These are phyloP conservation scores for Russula foetens DNA, from an alignment of 768 basidiomycete species.

Conservation along the genomic window DNA sequence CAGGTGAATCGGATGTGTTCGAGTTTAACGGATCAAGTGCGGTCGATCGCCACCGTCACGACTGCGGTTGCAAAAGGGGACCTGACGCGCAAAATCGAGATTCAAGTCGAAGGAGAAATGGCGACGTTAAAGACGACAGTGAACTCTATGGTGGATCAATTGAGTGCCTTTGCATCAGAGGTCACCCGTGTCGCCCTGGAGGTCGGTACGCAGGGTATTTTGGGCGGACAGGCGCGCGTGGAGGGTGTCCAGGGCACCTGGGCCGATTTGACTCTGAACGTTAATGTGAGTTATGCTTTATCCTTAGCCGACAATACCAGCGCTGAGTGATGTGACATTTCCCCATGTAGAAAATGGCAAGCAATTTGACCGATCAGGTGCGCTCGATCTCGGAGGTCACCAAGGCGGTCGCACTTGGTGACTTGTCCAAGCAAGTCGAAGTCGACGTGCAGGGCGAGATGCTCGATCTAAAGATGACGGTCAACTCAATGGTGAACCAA, in stretches of 20 bases:
- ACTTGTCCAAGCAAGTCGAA: slow-evolving; percentile 75
- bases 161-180: slow-evolving; percentile 77
- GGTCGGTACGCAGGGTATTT: slow-evolving; percentile 80
- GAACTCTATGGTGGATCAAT: slow-evolving; percentile 84
- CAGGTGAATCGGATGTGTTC: slow-evolving; percentile 73
- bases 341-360: slow-evolving; percentile 67
- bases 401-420: slow-evolving; percentile 72
- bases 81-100: slow-evolving; percentile 83
- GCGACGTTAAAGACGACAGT: slow-evolving; percentile 70
- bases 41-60: slow-evolving; percentile 72
- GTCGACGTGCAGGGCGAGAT: slow-evolving; percentile 95
- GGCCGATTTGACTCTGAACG: slow-evolving; percentile 79
- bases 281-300: slow-evolving; percentile 49
- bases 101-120: slow-evolving; percentile 82
- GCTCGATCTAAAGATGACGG: slow-evolving; percentile 73
- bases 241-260: slow-evolving; percentile 87
- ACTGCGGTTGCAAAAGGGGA: slow-evolving; percentile 86
- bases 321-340: background rate
- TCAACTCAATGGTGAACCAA: slow-evolving; percentile 72
- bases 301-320: background rate
- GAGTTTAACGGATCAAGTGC: slow-evolving; percentile 67
- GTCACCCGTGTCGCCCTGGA: slow-evolving; percentile 75
- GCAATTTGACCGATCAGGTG: slow-evolving; percentile 78
- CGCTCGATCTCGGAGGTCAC: slow-evolving; percentile 87
- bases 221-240: slow-evolving; percentile 83